phyloP scores from a whole-genome alignment of 176 grass and related monocot genomes.

The Eleusine coracana region DNA sequence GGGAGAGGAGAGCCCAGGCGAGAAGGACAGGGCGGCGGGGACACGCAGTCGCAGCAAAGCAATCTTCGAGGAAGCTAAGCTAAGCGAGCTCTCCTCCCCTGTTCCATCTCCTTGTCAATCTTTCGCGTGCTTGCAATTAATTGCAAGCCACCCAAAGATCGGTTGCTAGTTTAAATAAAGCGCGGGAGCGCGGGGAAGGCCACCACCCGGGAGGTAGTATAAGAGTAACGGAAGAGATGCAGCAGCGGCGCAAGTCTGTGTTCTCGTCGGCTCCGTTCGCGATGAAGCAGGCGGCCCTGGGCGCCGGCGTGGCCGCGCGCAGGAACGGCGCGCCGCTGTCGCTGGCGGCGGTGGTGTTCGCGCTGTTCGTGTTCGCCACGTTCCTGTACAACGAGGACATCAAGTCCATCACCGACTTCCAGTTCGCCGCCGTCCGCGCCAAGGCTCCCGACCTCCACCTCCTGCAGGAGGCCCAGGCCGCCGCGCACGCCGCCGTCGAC shows the following conservation, averaged over 20 bases:
- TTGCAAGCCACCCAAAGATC: constrained; percentile 29
- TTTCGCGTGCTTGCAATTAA: constrained; percentile 18
- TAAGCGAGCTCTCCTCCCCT: constrained; percentile 16
- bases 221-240: constrained; percentile 40
- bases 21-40: constrained; percentile 34
- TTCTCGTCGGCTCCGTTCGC: constrained; percentile 57
- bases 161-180: constrained; percentile 14
- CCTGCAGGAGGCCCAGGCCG: constrained; percentile 65
- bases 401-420: constrained; percentile 88
- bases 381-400: constrained; percentile 98
- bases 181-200: constrained; percentile 11
- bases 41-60: constrained; percentile 8
- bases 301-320: constrained; percentile 63
- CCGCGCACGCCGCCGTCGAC: constrained; percentile 55
- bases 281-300: constrained; percentile 74
- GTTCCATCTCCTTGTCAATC: not conserved
- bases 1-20: constrained; percentile 15
- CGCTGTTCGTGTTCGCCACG: constrained; percentile 75
- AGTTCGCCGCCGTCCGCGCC: constrained; percentile 62
- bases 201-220: not conserved
- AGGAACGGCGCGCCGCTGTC: constrained; percentile 74
- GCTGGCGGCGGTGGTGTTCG: constrained; percentile 65
- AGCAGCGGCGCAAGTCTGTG: constrained; percentile 84
- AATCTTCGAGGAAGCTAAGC: constrained; percentile 12
- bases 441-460: constrained; percentile 53